A percentile compares a stretch with the other conserved stretches of the same genome.
phyloP scores from a whole-genome alignment of 75 land plant genomes.

The Gnetum montanum region DNA sequence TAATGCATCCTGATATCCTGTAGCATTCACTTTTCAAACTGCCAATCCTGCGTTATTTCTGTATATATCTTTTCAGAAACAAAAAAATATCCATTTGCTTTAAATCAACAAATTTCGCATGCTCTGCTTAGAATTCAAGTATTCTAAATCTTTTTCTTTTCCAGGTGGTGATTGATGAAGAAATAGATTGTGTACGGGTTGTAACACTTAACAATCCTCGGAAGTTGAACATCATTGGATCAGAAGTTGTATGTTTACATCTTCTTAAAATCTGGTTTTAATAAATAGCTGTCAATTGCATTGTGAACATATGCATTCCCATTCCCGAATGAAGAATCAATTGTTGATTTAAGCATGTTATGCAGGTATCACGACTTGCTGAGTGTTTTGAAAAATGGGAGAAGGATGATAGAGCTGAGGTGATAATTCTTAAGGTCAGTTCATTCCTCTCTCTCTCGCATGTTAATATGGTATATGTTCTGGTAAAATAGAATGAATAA shows the following conservation, averaged over 20 bases:
- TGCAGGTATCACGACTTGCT: slow-evolving; percentile 54
- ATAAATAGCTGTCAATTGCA: not conserved
- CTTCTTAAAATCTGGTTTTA: not conserved
- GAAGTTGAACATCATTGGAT: slow-evolving; percentile 66
- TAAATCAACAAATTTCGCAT: too few relatives aligned
- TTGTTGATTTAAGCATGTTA: not conserved
- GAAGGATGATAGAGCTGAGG: slow-evolving; percentile 50
- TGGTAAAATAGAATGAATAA: not conserved
- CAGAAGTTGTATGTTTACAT: slow-evolving; percentile 44
- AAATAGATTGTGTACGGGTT: slow-evolving; percentile 34
- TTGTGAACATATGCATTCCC: not conserved
- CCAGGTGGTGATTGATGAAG: slow-evolving; percentile 57
- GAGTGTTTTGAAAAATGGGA: slow-evolving; percentile 76
- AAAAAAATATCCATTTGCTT: too few relatives aligned
- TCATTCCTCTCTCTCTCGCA: too few relatives aligned
- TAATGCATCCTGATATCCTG: too few relatives aligned
- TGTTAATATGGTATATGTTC: not conserved
- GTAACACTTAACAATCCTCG: slow-evolving; percentile 75
- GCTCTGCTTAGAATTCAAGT: too few relatives aligned
- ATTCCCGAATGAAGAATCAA: not conserved
- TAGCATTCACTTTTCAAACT: too few relatives aligned
- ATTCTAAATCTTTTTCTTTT: too few relatives aligned
- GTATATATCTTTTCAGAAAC: too few relatives aligned
- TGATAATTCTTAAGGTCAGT: slow-evolving; percentile 79
- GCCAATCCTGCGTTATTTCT: too few relatives aligned